Conservation (phyloP, 1,139 yeast species). For the Kurtzmaniella quercitrusa region DNA sequence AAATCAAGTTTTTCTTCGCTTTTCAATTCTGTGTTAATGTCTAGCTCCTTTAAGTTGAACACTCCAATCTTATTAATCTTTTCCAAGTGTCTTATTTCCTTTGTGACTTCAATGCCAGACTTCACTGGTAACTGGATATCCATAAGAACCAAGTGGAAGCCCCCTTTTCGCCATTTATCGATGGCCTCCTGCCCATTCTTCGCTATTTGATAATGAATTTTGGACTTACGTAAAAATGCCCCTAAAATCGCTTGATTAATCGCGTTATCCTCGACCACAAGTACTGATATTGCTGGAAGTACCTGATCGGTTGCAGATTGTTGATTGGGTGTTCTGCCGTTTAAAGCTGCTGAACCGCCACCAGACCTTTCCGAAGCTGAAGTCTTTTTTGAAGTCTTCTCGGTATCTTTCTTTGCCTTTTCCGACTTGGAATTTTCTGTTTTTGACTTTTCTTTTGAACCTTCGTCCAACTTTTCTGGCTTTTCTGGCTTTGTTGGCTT, state of each 20-base stretch:
- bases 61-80: constrained; percentile 80
- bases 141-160: constrained; percentile 88
- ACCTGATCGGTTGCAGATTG: constrained; percentile 43
- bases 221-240: constrained; percentile 82
- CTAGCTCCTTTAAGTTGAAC: constrained; percentile 48
- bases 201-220: constrained; percentile 82
- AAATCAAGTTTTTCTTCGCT: constrained; percentile 50
- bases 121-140: constrained; percentile 92
- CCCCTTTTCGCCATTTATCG: constrained; percentile 89
- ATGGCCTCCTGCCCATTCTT: constrained; percentile 91
- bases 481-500: constrained; percentile 10
- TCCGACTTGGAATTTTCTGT: background rate
- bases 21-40: constrained; percentile 16
- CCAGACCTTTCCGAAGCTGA: background rate
- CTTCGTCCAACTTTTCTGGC: background rate
- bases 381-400: background rate
- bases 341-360: background rate
- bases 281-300: constrained; percentile 78
- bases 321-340: constrained; percentile 1
- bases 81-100: constrained; percentile 81
- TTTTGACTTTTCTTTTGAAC: background rate
- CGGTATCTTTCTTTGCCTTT: background rate
- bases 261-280: constrained; percentile 94
- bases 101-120: constrained; percentile 91
- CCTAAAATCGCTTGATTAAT: constrained; percentile 92